Base-by-base conservation (phyloP, 176 grass and related monocot genomes). In the Panicum miliaceum region DNA sequence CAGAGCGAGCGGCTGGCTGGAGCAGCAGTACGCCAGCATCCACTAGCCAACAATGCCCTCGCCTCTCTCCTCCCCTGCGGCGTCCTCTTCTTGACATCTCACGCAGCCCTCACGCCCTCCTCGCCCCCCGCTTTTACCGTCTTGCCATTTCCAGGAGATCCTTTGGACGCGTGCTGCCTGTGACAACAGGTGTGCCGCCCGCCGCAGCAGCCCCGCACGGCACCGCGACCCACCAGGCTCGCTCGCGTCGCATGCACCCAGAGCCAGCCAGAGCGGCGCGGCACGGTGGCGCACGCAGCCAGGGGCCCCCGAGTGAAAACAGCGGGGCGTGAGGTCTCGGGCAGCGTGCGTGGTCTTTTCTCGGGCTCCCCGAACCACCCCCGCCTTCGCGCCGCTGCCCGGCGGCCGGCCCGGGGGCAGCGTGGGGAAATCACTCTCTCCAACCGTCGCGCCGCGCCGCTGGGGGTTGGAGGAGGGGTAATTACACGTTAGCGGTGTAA, bases 101-200 rank as follows among this genome's bases (percentile, higher is more conserved):
- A 53, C 20, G 16, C 23, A 34, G 42, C 7, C 22, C 14, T 38
- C 22, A 4, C 48, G 10, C 10, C 5, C 51, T 6, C 51, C 51
- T 53, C 16, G 51, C 13, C 48, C 46, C 46, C 53, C 20, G 7
- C 35, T 84, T 66, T 69, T 46, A 67, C 80, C 13, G 15, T n/a
- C 25, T 53, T 64, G 64, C 72, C 56, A 71, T 71, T 71, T 61
- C 11, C 12, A 79, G 54, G 48, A 60, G 79, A 78, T 86, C 65
- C 15, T 86, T 79, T 79, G 84, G 62, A 80, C 76, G 57, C 84
- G 76, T 80, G 76, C 0, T 73, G 22, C 27, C 22, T 71, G 84
- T 51, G 56, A 62, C 54, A 20, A 2, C 23, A 85, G 83, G 45
- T 78, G 74, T 61, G 60, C 59, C 11, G 48, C 27, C 40, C 40